phyloP scores from a whole-genome alignment of 192 early-diverging fungal species.

The Umbelopsis ramanniana region DNA sequence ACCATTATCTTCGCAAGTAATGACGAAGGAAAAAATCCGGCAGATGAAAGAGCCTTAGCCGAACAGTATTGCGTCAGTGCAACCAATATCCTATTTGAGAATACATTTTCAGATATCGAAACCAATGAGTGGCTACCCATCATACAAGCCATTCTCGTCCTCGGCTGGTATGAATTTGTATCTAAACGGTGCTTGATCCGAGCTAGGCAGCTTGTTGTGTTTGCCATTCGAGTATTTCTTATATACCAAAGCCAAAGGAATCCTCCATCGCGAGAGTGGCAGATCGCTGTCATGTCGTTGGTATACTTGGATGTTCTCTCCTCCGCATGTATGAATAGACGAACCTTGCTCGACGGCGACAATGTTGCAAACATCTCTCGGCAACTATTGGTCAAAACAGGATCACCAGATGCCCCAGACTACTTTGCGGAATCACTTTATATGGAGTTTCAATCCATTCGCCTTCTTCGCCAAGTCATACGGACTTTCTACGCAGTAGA shows the following conservation, averaged over 20 bases:
- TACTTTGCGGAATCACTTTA: constrained; percentile 12
- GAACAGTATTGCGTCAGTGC: not conserved
- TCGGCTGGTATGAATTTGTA: constrained; percentile 4
- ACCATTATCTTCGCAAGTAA: not conserved
- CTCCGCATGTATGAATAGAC: not conserved
- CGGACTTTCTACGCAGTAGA: constrained; percentile 13
- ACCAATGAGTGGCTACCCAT: constrained; percentile 1
- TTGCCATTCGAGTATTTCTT: constrained; percentile 12
- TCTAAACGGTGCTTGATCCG: not conserved
- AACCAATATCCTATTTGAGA: constrained; percentile 8
- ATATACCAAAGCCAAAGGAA: constrained; percentile 20
- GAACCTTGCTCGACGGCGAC: not conserved
- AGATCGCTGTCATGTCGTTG: constrained; percentile 15
- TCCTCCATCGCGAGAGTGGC: constrained; percentile 11
- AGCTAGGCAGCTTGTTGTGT: constrained; percentile 4
- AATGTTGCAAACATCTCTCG: not conserved
- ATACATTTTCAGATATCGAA: constrained; percentile 4
- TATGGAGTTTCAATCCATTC: constrained; percentile 1
- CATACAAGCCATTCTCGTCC: constrained; percentile 4
- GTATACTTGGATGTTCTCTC: constrained; percentile 16
- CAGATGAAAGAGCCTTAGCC: not conserved
- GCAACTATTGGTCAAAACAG: not conserved
- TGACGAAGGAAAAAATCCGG: not conserved
- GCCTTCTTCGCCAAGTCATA: constrained; percentile 19
- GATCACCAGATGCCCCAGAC: not conserved